Base-by-base conservation (phyloP, 208 protist species). In the Herpetomonas tarakana region DNA sequence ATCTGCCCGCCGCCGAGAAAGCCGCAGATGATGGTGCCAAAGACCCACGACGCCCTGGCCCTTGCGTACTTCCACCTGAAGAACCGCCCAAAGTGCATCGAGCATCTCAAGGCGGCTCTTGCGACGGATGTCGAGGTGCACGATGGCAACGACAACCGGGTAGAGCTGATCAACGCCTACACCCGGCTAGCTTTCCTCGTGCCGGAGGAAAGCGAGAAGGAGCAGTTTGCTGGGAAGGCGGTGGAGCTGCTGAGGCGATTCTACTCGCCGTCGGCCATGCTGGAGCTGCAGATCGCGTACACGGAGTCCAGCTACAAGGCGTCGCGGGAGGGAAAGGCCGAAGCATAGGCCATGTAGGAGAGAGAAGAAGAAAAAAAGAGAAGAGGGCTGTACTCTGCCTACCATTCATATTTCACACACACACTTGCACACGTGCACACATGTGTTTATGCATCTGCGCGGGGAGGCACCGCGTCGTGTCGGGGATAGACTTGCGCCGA, bases 21-120 rank as follows among this genome's bases (percentile, higher is more conserved):
- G 24, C 88, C 88, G 38, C 88, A 91, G 65, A 65, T 74, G 53
- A 94, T 94, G 88, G 55, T 94, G 58, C 83, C 87, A 41, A 94
- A 89, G 63, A 88, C 78, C 9, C 88, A 94, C 69, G 73, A 87
- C 66, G 84, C 84, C 3, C 71, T 94, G 24, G 88, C 88, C 12
- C 80, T 82, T 35, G 88, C 88, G 2, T 92, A 92, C 70, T 90
- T 88, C 53, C 76, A 83, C 41, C 55, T 88, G 24, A 58, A 76
- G 24, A 71, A 94, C 49, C 69, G 68, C n/a, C 57, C 62, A 46
- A 88, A 92, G 68, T 95, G 88, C 58, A 64, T 91, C 29, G 76
- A 88, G 51, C 81, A 96, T 65, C 75, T 94, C 30, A 57, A 75
- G 44, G 80, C 62, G 26, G 80, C 76, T 28, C 62, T 88, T 3